Evolutionary conservation across 306 rosid species (phyloP).

Genomic region (Rubus idaeus): DNA sequence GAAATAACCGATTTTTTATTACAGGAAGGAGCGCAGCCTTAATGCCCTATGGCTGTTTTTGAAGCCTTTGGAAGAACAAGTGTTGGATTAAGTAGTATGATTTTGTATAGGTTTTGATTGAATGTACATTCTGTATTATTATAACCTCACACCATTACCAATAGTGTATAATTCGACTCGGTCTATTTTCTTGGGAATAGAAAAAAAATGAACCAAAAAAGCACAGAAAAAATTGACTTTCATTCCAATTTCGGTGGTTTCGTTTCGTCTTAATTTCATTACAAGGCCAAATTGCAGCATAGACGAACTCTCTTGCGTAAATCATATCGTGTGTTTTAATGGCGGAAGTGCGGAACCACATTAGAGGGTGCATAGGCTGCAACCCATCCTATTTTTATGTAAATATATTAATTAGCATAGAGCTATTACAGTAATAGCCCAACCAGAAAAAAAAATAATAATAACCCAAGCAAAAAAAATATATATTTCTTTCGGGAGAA

Average conservation of each 20-base stretch:
- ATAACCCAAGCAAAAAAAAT: too few species aligned
- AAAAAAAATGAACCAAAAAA: not conserved
- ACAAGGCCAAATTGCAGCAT: not conserved
- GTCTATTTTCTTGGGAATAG: conserved; percentile 31
- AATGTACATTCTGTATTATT: conserved; percentile 59
- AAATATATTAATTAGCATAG: too few species aligned
- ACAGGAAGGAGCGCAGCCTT: conserved; percentile 18
- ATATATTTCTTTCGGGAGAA: too few species aligned
- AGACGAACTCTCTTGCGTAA: too few species aligned
- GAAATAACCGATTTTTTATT: conserved; percentile 28
- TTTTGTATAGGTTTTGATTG: conserved; percentile 67
- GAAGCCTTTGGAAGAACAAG: conserved; percentile 23
- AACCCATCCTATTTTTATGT: too few species aligned
- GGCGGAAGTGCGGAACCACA: too few species aligned
- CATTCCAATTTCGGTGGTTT: not conserved
- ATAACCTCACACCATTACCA: conserved; percentile 42
- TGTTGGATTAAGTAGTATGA: conserved; percentile 36
- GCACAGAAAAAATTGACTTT: conserved; percentile 3
- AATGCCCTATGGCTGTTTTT: conserved; percentile 32
- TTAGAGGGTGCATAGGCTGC: too few species aligned
- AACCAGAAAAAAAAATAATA: too few species aligned
- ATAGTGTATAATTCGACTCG: conserved; percentile 42
- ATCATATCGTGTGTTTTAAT: too few species aligned
- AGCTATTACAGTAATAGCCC: too few species aligned
- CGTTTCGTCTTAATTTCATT: not conserved